Percentiles rank a stretch among this genome's conserved stretches.
Evolutionary conservation across 148 eudicot genomes (phyloP).

Genomic region (Polygonum maritimum): DNA sequence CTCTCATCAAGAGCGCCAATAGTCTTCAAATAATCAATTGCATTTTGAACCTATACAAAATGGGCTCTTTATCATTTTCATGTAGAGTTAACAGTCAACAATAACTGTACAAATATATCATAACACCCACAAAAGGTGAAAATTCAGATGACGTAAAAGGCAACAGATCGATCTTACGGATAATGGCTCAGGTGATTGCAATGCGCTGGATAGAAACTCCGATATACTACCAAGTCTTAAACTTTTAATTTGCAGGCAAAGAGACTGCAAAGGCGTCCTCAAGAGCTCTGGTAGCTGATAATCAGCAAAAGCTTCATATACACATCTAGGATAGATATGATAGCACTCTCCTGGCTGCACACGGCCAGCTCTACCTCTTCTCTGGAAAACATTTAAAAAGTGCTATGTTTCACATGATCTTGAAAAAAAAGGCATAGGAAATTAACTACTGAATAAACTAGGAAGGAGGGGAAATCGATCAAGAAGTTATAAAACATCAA

Average conservation of each 20-base stretch:
- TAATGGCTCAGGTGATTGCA: conserved; percentile 86
- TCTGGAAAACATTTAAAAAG: conserved; percentile 30
- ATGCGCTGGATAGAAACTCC: conserved; percentile 76
- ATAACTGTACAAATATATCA: not conserved
- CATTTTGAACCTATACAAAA: conserved; percentile 79
- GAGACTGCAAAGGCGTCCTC: conserved; percentile 95
- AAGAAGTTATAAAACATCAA: not conserved
- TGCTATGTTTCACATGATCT: not conserved
- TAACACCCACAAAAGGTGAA: not conserved
- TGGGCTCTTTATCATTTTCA: not conserved
- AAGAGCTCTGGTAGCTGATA: conserved; percentile 95
- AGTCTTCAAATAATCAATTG: conserved; percentile 75
- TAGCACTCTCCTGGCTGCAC: conserved; percentile 95
- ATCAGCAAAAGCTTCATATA: conserved; percentile 81
- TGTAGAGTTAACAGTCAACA: not conserved
- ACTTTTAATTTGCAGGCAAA: conserved; percentile 93
- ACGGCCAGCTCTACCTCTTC: conserved; percentile 98
- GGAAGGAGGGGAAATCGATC: not conserved
- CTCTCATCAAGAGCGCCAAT: conserved; percentile 91
- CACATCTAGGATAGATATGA: conserved; percentile 88
- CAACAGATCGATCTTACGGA: conserved; percentile 44
- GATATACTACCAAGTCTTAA: conserved; percentile 80
- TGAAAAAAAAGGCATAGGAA: not conserved
- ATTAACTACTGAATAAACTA: not conserved
- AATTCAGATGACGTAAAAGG: not conserved